Percentiles rank a stretch among this genome's conserved stretches.
These are phyloP conservation scores for Irpex lacteus DNA, from an alignment of 1,284 basidiomycete genomes.

Conservation along the genomic window DNA sequence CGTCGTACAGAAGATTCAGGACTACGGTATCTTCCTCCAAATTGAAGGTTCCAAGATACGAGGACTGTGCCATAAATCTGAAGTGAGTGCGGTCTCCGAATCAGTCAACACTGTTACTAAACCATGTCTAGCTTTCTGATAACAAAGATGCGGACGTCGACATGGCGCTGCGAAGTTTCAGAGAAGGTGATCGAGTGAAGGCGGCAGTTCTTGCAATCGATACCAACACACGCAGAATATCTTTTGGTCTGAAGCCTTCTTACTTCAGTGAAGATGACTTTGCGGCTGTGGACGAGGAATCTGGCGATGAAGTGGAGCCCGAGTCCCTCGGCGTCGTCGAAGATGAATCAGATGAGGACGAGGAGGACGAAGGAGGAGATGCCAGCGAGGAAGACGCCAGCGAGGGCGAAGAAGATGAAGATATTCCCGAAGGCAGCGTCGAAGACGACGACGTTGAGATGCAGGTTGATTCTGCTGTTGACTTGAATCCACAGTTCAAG, in stretches of 20 bases:
- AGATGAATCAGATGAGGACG: constrained; percentile 30
- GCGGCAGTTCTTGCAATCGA: constrained; percentile 78
- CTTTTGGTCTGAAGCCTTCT: constrained; percentile 88
- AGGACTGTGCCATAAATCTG: constrained; percentile 93
- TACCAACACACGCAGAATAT: constrained; percentile 73
- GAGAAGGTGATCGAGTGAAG: constrained; percentile 84
- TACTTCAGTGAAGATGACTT: constrained; percentile 70
- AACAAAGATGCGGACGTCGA: constrained; percentile 77
- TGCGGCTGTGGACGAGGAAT: constrained; percentile 25
- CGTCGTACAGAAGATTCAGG: constrained; percentile 74
- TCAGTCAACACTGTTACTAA: background rate
- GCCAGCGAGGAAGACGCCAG: constrained; percentile 23
- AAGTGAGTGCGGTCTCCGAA: constrained; percentile 45
- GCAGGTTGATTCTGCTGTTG: constrained; percentile 35
- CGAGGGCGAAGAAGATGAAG: constrained; percentile 22
- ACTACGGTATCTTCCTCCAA: constrained; percentile 91
- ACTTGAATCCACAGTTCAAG: background rate
- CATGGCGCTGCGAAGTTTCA: constrained; percentile 80
- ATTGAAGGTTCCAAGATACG: constrained; percentile 81
- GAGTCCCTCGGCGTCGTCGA: constrained; percentile 32
- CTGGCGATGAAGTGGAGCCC: constrained; percentile 31
- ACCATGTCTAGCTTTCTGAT: constrained; percentile 67
- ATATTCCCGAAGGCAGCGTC: constrained; percentile 25
- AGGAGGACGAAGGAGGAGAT: constrained; percentile 25
- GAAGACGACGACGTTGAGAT: constrained; percentile 9